Conservation (phyloP, 805 yeast genomes). For the Metschnikowia bowlesiae region DNA sequence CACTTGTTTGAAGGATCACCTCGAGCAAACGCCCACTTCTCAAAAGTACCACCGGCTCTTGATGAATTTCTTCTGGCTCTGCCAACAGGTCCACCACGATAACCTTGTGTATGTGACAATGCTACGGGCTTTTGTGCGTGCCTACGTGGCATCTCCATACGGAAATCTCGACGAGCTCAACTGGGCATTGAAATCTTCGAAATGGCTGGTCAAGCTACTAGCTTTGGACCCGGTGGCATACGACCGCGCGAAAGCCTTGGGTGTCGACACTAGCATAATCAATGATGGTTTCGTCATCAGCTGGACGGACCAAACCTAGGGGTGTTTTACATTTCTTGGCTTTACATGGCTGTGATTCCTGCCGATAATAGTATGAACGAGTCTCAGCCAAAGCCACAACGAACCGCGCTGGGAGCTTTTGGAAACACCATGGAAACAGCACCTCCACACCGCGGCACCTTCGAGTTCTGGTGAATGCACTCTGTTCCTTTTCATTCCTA, state of each 20-base stretch:
- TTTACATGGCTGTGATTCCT: too few relatives aligned
- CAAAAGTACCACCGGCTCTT: conserved; percentile 1
- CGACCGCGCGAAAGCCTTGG: not conserved
- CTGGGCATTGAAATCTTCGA: not conserved
- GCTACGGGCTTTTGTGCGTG: conserved; percentile 7
- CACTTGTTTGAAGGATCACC: conserved; percentile 1
- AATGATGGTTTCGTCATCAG: not conserved
- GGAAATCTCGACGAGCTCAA: conserved; percentile 5
- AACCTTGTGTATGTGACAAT: conserved; percentile 1
- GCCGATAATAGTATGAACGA: too few relatives aligned
- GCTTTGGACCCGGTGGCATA: not conserved
- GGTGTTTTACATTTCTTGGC: too few relatives aligned
- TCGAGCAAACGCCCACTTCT: not conserved
- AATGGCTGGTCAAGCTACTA: not conserved
- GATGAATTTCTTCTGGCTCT: conserved; percentile 1
- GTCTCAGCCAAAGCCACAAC: too few relatives aligned
- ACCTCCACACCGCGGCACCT: too few relatives aligned
- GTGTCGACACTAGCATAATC: not conserved
- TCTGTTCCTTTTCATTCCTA: too few relatives aligned
- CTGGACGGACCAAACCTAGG: not conserved
- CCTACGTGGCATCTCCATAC: conserved; percentile 9
- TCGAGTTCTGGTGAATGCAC: too few relatives aligned
- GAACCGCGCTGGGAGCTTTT: too few relatives aligned
- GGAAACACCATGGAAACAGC: too few relatives aligned
- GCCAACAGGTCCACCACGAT: not conserved